phyloP scores from a whole-genome alignment of 768 basidiomycete genomes.

The Termitomyces titanicus region DNA sequence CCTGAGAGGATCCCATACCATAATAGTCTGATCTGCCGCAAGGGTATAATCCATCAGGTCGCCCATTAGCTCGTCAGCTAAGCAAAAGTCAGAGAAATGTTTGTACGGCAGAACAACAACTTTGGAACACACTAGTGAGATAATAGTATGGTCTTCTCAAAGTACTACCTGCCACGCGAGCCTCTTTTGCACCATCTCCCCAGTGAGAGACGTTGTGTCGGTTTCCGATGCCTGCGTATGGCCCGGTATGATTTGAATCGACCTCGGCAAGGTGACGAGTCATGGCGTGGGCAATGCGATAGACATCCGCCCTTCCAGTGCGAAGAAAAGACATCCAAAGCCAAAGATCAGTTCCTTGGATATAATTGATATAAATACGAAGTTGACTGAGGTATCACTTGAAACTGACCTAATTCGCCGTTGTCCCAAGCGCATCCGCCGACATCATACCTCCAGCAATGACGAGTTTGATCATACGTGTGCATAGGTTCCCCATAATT shows the following conservation, averaged over 20 bases:
- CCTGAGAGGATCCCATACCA: slow-evolving; percentile 34
- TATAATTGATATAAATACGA: neutral
- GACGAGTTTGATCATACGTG: slow-evolving; percentile 36
- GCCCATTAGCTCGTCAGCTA: slow-evolving; percentile 35
- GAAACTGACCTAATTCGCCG: slow-evolving; percentile 27
- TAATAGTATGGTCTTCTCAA: slow-evolving; percentile 35
- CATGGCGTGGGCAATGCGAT: slow-evolving; percentile 31
- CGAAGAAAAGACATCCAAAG: slow-evolving; percentile 37
- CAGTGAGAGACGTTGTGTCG: slow-evolving; percentile 36
- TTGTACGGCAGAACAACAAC: too few relatives aligned
- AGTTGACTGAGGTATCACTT: neutral
- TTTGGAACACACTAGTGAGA: slow-evolving; percentile 24
- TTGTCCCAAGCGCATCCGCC: slow-evolving; percentile 37
- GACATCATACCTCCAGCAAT: slow-evolving; percentile 36
- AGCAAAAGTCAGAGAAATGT: neutral
- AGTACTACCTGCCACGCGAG: slow-evolving; percentile 30
- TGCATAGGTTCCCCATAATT: slow-evolving; percentile 37
- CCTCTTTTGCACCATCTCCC: slow-evolving; percentile 39
- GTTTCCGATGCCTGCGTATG: slow-evolving; percentile 32
- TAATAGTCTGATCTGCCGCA: slow-evolving; percentile 33
- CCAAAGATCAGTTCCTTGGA: slow-evolving; percentile 31
- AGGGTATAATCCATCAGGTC: slow-evolving; percentile 36
- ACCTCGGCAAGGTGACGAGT: slow-evolving; percentile 35
- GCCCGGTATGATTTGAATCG: slow-evolving; percentile 34
- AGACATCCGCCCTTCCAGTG: slow-evolving; percentile 34